Conservation (phyloP, 495 filamentous ascomycete genomes). For the Schizothecium vesticola region DNA sequence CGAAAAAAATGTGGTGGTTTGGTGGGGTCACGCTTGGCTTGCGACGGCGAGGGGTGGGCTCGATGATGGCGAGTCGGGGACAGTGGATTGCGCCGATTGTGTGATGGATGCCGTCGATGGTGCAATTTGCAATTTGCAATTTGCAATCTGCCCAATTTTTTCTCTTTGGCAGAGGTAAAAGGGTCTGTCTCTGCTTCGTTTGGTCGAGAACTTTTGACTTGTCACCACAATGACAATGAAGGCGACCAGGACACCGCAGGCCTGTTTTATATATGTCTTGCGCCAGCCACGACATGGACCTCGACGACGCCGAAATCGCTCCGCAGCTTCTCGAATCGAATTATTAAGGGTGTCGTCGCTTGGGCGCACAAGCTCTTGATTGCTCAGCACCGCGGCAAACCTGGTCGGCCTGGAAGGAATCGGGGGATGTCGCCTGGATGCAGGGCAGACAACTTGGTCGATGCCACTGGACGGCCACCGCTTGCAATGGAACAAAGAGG, state of each 20-base stretch:
- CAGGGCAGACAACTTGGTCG: background rate
- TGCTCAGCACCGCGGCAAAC: conserved; percentile 10
- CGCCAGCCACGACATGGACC: background rate
- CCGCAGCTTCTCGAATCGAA: conserved; percentile 10
- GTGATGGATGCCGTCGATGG: conserved; percentile 15
- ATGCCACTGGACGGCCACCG: background rate
- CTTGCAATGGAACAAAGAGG: background rate
- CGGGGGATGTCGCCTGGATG: conserved; percentile 5
- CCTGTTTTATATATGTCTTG: conserved; percentile 14
- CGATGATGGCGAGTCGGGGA: conserved; percentile 1
- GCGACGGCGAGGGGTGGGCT: background rate
- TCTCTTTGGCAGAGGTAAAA: background rate
- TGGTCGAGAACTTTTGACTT: background rate
- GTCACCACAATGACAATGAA: background rate
- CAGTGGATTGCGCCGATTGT: conserved; percentile 6
- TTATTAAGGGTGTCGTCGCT: conserved; percentile 4
- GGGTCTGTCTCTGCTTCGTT: background rate
- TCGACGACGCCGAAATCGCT: background rate
- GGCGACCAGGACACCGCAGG: background rate
- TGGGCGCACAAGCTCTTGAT: conserved; percentile 5
- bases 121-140: conserved; percentile 16
- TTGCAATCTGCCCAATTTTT: no score
- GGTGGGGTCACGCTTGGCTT: background rate
- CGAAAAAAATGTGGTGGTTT: background rate
- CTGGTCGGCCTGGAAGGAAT: background rate